Conservation (phyloP, 2,329 filamentous ascomycete species). For the Claviceps pazoutovae region DNA sequence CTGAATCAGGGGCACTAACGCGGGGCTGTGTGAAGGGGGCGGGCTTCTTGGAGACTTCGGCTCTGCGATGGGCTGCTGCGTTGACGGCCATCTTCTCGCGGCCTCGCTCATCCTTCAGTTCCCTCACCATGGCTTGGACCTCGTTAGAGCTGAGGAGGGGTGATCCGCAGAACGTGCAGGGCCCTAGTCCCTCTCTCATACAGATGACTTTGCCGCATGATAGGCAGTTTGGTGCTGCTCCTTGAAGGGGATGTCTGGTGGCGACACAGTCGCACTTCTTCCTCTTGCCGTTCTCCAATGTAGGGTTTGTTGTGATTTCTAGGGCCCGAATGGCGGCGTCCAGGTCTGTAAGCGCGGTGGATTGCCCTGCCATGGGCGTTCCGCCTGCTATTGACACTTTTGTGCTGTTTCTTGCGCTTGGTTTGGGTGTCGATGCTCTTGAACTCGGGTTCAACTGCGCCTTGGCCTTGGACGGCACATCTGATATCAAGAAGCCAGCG, state of each 20-base stretch:
- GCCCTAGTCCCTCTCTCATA: conserved; percentile 82
- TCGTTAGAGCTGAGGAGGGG: conserved; percentile 60
- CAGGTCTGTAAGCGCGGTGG: conserved; percentile 55
- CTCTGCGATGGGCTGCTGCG: conserved; percentile 51
- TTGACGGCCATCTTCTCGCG: conserved; percentile 75
- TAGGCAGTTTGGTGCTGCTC: conserved; percentile 85
- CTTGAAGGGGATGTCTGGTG: conserved; percentile 71
- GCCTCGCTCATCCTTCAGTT: conserved; percentile 73
- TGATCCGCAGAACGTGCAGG: conserved; percentile 78
- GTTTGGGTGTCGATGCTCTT: conserved; percentile 40
- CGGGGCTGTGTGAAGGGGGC: conserved; percentile 42
- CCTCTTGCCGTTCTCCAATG: conserved; percentile 38
- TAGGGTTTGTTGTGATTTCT: conserved; percentile 84
- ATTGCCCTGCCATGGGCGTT: conserved; percentile 68
- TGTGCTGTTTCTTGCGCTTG: conserved; percentile 34
- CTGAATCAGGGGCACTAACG: conserved; percentile 16
- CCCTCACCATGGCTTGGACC: conserved; percentile 71
- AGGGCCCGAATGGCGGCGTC: conserved; percentile 76
- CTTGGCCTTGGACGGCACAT: conserved; percentile 46
- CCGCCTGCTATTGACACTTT: conserved; percentile 66
- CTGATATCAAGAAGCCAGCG: conserved; percentile 68
- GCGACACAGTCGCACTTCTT: conserved; percentile 81
- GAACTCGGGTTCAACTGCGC: conserved; percentile 37
- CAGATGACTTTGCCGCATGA: conserved; percentile 92
- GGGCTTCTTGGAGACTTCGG: conserved; percentile 49